Percentiles rank a stretch among this genome's conserved stretches.
These are phyloP conservation scores for Herpetospermum pedunculosum DNA, from an alignment of 306 rosid genomes.

Conservation along the genomic window DNA sequence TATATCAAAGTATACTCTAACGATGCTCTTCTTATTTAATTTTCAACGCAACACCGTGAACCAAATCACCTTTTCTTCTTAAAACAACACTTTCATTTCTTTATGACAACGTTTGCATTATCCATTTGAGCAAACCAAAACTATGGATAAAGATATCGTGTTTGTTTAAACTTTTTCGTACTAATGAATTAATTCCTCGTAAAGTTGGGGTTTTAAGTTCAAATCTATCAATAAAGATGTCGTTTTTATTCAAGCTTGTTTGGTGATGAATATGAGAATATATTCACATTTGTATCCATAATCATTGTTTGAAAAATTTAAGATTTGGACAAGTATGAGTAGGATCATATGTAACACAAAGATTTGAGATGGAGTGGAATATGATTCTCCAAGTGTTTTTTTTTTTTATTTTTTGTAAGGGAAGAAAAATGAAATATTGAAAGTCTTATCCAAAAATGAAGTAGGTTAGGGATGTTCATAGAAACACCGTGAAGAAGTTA, in stretches of 20 bases:
- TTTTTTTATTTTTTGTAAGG: not conserved
- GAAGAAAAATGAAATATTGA: no score
- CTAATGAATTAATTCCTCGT: not conserved
- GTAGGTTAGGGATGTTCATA: no score
- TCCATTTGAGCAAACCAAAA: not conserved
- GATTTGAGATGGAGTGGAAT: not conserved
- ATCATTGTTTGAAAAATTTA: not conserved
- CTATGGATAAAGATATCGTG: no score
- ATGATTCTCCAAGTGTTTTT: not conserved
- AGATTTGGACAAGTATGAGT: not conserved
- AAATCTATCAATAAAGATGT: not conserved
- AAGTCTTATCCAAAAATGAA: no score
- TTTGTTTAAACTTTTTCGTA: no score
- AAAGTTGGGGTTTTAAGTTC: not conserved
- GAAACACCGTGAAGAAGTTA: constrained; percentile 7
- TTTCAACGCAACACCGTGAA: not conserved
- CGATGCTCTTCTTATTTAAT: no score
- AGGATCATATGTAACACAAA: not conserved
- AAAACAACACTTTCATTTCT: not conserved
- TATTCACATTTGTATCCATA: not conserved
- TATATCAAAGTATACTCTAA: no score
- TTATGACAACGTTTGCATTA: not conserved
- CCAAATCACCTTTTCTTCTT: not conserved
- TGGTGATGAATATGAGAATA: not conserved
- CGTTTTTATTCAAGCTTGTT: not conserved